Evolutionary conservation across 2,329 filamentous ascomycete species (phyloP).

Genomic region (Ascochyta pisi): DNA sequence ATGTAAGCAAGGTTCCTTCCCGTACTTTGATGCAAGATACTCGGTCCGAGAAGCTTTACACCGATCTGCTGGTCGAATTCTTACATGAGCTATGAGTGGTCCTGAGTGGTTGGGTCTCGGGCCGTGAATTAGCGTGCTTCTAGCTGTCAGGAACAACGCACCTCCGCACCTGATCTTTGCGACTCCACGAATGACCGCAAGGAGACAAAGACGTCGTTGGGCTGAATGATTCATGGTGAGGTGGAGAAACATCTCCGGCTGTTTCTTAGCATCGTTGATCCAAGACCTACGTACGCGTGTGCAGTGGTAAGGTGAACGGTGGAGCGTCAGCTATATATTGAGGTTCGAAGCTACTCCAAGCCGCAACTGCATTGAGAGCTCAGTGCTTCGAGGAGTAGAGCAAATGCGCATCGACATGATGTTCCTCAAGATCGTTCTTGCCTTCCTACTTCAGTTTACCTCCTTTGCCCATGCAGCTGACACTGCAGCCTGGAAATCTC

Average conservation of each 20-base stretch:
- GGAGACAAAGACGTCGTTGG: neutral
- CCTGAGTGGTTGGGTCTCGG: conserved; percentile 14
- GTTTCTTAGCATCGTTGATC: conserved; percentile 11
- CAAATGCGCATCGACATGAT: conserved; percentile 21
- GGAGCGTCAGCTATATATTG: conserved; percentile 14
- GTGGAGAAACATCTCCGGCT: conserved; percentile 2
- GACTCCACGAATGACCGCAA: conserved; percentile 14
- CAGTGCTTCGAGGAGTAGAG: neutral
- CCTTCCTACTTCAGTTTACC: conserved; percentile 25
- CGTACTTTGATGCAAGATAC: conserved; percentile 9
- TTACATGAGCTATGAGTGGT: neutral
- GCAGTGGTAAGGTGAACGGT: conserved; percentile 3
- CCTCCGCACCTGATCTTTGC: conserved; percentile 7
- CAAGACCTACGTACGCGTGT: conserved; percentile 4
- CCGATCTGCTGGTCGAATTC: conserved; percentile 1
- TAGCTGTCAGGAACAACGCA: conserved; percentile 15
- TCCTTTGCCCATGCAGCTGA: conserved; percentile 38
- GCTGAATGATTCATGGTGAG: conserved; percentile 7
- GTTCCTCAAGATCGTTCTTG: conserved; percentile 23
- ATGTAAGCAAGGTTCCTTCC: conserved; percentile 7
- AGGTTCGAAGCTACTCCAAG: neutral
- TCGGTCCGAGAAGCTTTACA: conserved; percentile 14
- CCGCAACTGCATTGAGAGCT: neutral
- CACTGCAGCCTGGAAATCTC: conserved; percentile 45
- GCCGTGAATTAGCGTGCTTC: conserved; percentile 8